Conservation (phyloP, 495 filamentous ascomycete genomes). For the Neurospora pannonica region DNA sequence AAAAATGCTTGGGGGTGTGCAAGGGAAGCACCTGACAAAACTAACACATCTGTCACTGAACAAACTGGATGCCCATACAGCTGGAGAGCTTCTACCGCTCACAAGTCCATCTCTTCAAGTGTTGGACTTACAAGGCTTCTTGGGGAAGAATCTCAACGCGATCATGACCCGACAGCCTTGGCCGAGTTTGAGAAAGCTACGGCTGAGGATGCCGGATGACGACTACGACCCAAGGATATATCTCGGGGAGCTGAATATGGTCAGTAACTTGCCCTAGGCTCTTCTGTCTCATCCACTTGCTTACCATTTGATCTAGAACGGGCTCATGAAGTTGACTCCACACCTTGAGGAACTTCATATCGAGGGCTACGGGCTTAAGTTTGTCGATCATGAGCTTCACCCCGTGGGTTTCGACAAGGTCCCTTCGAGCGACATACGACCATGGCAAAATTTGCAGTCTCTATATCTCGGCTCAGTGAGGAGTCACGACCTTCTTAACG, state of each 20-base stretch:
- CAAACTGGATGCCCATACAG: background rate
- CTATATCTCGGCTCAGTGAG: background rate
- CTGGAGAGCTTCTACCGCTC: background rate
- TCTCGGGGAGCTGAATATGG: background rate
- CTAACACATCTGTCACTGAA: slow-evolving; percentile 1
- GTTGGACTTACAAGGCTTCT: background rate
- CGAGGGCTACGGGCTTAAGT: slow-evolving; percentile 1
- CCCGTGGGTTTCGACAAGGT: background rate
- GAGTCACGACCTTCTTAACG: background rate
- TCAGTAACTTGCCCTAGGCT: background rate
- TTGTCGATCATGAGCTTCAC: background rate
- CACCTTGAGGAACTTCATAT: slow-evolving; percentile 12
- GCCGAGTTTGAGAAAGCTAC: background rate
- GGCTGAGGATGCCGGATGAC: background rate
- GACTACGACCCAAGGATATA: background rate
- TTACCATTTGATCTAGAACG: background rate
- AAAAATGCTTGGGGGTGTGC: background rate
- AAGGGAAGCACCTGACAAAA: background rate
- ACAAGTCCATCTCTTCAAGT: background rate
- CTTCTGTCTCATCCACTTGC: background rate
- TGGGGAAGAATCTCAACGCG: background rate
- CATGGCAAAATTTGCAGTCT: background rate
- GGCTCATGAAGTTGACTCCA: background rate
- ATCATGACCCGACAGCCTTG: background rate
- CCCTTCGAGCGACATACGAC: background rate